Evolutionary conservation across 495 filamentous ascomycete genomes (phyloP).

Genomic region (Apodospora peruviana): DNA sequence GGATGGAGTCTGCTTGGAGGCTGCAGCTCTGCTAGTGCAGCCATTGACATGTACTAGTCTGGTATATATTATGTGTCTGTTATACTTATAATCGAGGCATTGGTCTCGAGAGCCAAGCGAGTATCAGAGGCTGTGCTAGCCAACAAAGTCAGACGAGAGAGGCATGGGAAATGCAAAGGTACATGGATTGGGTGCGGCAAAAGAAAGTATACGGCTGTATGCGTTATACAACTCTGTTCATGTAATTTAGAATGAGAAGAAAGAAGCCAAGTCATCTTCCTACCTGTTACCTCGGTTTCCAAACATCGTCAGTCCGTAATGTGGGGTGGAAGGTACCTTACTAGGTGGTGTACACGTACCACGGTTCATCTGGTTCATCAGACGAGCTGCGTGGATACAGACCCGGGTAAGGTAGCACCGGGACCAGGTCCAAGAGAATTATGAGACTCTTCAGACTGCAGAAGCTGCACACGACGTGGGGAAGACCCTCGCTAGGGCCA

Average conservation of each 20-base stretch:
- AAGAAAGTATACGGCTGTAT: too few relatives aligned
- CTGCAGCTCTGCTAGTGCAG: not conserved
- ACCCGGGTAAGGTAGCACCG: constrained; percentile 7
- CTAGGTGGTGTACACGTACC: too few relatives aligned
- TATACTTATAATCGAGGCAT: not conserved
- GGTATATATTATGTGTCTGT: not conserved
- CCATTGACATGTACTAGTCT: not conserved
- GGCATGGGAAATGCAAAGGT: not conserved
- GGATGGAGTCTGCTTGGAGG: not conserved
- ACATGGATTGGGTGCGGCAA: too few relatives aligned
- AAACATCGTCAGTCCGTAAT: too few relatives aligned
- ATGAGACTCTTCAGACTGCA: constrained; percentile 14
- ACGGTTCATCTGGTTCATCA: too few relatives aligned
- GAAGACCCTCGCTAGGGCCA: constrained; percentile 7
- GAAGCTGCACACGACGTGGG: constrained; percentile 5
- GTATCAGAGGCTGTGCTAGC: not conserved
- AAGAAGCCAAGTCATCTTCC: too few relatives aligned
- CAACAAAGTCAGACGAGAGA: not conserved
- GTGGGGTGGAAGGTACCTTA: too few relatives aligned
- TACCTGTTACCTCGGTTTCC: too few relatives aligned
- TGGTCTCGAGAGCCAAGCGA: not conserved
- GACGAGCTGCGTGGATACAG: constrained; percentile 6
- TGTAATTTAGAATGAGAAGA: too few relatives aligned
- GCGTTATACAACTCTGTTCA: too few relatives aligned
- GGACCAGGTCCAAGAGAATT: constrained; percentile 8